Evolutionary conservation across 257 asterid genomes (phyloP).

Genomic region (Solanum sejunctum): DNA sequence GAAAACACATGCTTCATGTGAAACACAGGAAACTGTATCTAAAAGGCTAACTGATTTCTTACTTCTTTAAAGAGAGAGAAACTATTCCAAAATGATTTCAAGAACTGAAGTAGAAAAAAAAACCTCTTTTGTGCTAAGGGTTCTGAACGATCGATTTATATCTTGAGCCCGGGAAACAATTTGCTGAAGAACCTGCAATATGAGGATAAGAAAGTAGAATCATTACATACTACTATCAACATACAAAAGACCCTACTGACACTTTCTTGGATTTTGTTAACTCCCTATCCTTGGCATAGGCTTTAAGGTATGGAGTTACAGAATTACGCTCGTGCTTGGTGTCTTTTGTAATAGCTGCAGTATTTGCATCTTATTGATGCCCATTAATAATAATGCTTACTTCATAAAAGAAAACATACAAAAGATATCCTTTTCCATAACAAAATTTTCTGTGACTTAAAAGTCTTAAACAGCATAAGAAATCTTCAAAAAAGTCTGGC

Average conservation of each 20-base stretch:
- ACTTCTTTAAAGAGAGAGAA: not conserved
- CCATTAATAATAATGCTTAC: not conserved
- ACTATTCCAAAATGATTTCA: not conserved
- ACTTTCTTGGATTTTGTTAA: not conserved
- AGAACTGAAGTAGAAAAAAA: not conserved
- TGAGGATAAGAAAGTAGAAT: not conserved
- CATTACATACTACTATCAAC: not conserved
- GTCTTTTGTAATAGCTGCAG: not conserved
- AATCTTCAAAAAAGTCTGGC: not conserved
- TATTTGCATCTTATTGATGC: not conserved
- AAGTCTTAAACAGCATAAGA: not conserved
- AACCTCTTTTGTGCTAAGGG: conserved; percentile 96
- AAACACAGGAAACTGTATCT: not conserved
- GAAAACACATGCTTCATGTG: not conserved
- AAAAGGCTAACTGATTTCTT: not conserved
- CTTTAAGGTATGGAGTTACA: not conserved
- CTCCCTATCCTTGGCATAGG: not conserved
- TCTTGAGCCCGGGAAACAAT: conserved; percentile 61
- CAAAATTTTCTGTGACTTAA: not conserved
- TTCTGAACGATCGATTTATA: conserved; percentile 55
- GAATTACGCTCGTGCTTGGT: not conserved
- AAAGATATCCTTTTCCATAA: not conserved
- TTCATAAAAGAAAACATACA: not conserved
- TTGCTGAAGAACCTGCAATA: conserved; percentile 74
- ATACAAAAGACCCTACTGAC: not conserved